Base-by-base conservation (phyloP, 805 yeast species). In the Yarrowia sp. region DNA sequence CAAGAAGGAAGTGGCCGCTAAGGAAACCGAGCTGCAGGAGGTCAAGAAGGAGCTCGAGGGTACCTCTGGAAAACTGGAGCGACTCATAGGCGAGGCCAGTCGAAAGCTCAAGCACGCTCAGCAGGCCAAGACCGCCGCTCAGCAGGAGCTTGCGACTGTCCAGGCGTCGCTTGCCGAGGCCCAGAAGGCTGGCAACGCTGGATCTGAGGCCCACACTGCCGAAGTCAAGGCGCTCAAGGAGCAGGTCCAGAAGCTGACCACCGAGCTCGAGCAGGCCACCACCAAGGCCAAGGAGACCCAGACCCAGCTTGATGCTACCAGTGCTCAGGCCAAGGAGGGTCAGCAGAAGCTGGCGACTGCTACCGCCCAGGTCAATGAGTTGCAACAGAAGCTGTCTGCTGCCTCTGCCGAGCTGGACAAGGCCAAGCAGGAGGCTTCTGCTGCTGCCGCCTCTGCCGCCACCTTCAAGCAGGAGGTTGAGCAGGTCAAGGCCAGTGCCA, bases 261-360 rank as follows among this genome's bases (percentile, higher is more conserved):
- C 26, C 2, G 52, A 59, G n/a, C 65, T 59, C 14, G 41, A 43
- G 9, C 52, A 59, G 42, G 56, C 65, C 49, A 55, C 69, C 40
- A 50, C 70, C 38, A 70, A 69, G 59, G 26, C 56, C 15, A 69
- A 40, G 19, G 68, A 52, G 70, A 48, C 41, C 35, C 70, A 69
- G 48, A 67, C 69, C 10, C 63, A 69, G 41, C 59, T 69, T n/a
- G 67, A 64, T 15, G 68, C 64, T 46, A 67, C 69, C 40, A 40
- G 52, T 16, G 36, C 43, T 2, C n/a, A 52, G 42, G 35, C 16
- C n/a, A 40, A 22, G 12, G 77, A 75, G 70, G 73, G 73, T 26
- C 74, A 73, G 66, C 70, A 69, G 15, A 76, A 76, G 71, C 71
- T 76, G 48, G 50, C 43, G 15, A 68, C 68, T 69, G 70, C 70